Conservation (phyloP, 805 yeast species). For the Kazachstania psychrophila region DNA sequence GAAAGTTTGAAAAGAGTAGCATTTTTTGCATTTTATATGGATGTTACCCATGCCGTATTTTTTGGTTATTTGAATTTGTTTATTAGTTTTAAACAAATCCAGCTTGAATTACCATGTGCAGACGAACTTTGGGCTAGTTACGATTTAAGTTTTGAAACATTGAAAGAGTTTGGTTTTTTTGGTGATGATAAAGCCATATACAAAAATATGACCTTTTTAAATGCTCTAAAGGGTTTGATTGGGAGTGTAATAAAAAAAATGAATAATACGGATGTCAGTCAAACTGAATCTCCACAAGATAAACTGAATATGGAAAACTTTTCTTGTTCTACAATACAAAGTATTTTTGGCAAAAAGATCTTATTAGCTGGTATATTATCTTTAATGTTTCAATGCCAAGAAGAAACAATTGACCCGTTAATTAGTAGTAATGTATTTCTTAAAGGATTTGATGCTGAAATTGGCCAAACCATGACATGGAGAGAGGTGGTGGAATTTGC, state of each 20-base stretch:
- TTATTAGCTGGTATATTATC: constrained; percentile 59
- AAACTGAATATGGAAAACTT: constrained; percentile 1
- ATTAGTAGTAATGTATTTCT: constrained; percentile 7
- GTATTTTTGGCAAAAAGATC: constrained; percentile 57
- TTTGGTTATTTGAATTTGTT: constrained; percentile 62
- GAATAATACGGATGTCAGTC: not conserved
- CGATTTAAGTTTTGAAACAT: constrained; percentile 16
- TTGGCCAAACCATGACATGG: constrained; percentile 43
- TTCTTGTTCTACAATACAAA: constrained; percentile 12
- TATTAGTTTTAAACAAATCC: constrained; percentile 48
- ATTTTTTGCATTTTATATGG: constrained; percentile 72
- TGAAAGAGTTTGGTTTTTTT: constrained; percentile 22
- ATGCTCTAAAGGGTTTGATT: constrained; percentile 48
- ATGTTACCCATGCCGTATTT: constrained; percentile 66
- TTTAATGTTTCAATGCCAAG: constrained; percentile 63
- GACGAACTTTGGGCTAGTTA: constrained; percentile 49
- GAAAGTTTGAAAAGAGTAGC: constrained; percentile 74
- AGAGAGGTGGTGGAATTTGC: constrained; percentile 61
- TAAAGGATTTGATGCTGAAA: constrained; percentile 4
- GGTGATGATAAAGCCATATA: constrained; percentile 10
- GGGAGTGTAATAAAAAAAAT: constrained; percentile 32
- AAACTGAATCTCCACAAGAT: constrained; percentile 7
- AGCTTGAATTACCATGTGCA: constrained; percentile 53
- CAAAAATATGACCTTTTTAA: constrained; percentile 39
- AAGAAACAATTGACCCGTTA: constrained; percentile 38